Percentiles rank a stretch among this genome's conserved stretches.
These are phyloP conservation scores for Penicillium thymicola DNA, from an alignment of 2,329 filamentous ascomycete species.

Conservation along the genomic window DNA sequence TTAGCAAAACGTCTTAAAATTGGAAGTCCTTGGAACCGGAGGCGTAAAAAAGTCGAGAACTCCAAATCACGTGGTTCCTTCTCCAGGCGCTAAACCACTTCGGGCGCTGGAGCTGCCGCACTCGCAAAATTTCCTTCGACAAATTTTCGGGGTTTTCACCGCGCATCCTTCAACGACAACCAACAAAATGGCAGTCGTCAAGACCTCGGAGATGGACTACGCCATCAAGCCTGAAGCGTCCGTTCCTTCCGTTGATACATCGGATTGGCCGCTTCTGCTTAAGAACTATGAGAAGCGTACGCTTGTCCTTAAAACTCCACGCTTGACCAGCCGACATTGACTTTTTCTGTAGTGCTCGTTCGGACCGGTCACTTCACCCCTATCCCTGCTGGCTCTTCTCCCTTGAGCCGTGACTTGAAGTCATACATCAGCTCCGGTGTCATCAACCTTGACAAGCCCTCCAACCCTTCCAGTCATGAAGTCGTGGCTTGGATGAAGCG, in stretches of 20 bases:
- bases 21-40: not conserved
- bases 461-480: constrained; percentile 96
- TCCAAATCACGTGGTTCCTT: constrained; percentile 8
- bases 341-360: constrained; percentile 62
- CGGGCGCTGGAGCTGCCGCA: constrained; percentile 24
- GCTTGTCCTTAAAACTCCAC: constrained; percentile 38
- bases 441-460: constrained; percentile 97
- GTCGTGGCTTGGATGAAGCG: constrained; percentile 99
- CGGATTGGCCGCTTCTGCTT: constrained; percentile 86
- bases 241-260: constrained; percentile 76
- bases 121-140: constrained; percentile 29
- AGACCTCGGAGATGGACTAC: constrained; percentile 66
- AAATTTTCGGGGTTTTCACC: constrained; percentile 22
- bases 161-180: constrained; percentile 21
- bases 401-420: constrained; percentile 91
- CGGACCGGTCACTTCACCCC: constrained; percentile 96
- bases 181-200: constrained; percentile 46
- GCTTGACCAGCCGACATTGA: constrained; percentile 11
- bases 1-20: not conserved
- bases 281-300: constrained; percentile 93
- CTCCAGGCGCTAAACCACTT: constrained; percentile 19
- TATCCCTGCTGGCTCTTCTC: constrained; percentile 87
- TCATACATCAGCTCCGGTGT: constrained; percentile 96
- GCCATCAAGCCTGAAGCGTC: constrained; percentile 88
- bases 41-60: constrained; percentile 4